Base-by-base conservation (phyloP, 2,329 filamentous ascomycete genomes). In the Diplodia mutila region DNA sequence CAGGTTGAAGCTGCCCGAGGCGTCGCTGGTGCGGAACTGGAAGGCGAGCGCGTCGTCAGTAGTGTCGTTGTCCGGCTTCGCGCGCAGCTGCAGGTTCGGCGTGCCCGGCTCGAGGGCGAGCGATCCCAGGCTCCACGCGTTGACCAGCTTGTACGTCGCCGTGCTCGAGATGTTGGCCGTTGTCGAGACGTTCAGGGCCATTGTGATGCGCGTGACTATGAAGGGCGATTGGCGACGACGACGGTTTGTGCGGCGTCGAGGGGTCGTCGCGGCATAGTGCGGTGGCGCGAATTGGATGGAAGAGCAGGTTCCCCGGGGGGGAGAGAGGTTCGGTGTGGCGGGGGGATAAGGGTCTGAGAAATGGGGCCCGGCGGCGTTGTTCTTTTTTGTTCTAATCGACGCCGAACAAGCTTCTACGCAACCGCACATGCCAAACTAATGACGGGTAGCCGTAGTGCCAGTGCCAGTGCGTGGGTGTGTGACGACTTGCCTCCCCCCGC, bases 71-170 rank as follows among this genome's bases (percentile, higher is more conserved):
- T 11, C 16, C 16, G 29, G 49, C 2, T 32, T 9, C 25, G 54
- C 65, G 32, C 32, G 46, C 23, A 67, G 55, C 23, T 61, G 65
- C 2, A 67, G 23, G 46, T 67, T 12, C 18, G 65, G 54, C 25
- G 32, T 34, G 46, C 46, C 23, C 16, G 65, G 54, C 25, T 67
- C 55, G 29, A 67, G 8, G 27, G 65, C 46, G 18, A 67, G 65
- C 9, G 65, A 48, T 25, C 48, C 49, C 4, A 32, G 48, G 48
- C 48, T 61, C 54, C 42, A 61, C 14, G 65, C 42, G 48, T 51
- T 67, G 65, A 67, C 32, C 7, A 67, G 18, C 21, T 61, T 61
- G 54, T 61, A 67, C 23, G 65, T 67, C 6, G 65, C 55, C 16
- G 54, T 61, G 54, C 53, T 61, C 29, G 65, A 67, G 55, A 67